Conservation (phyloP, 2,329 filamentous ascomycete species). For the Pseudogymnoascus sp. region DNA sequence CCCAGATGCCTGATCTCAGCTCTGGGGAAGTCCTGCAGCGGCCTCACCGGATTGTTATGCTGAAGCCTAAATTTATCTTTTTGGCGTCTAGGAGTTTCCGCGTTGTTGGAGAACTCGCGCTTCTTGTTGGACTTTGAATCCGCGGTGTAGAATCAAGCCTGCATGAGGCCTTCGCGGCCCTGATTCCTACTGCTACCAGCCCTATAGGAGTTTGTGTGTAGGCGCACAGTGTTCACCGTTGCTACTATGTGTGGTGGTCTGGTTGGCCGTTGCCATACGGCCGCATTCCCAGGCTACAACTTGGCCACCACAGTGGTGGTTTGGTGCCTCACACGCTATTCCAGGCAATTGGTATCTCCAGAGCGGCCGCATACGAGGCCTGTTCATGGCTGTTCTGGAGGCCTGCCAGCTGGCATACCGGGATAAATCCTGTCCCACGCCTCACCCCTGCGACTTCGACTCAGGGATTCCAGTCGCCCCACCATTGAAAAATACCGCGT, state of each 20-base stretch:
- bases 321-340: neutral
- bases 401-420: neutral
- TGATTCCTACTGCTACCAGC: neutral
- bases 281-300: neutral
- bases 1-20: conserved; percentile 5
- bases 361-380: neutral
- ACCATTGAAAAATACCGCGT: neutral
- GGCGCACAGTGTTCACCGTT: neutral
- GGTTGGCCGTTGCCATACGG: neutral
- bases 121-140: conserved; percentile 4
- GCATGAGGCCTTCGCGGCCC: neutral
- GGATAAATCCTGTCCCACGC: neutral
- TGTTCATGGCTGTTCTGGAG: neutral
- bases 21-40: neutral
- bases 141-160: neutral
- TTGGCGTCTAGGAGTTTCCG: neutral
- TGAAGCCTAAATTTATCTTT: conserved; percentile 9
- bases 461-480: conserved; percentile 5
- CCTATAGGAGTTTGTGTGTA: conserved; percentile 2
- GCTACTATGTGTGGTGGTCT: neutral
- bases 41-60: neutral
- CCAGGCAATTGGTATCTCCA: neutral
- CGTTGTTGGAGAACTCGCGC: neutral
- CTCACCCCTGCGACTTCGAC: neutral
- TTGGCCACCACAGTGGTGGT: neutral